These are phyloP conservation scores for Magnaporthiopsis incrustans DNA, from an alignment of 2,329 filamentous ascomycete species.

Conservation along the genomic window DNA sequence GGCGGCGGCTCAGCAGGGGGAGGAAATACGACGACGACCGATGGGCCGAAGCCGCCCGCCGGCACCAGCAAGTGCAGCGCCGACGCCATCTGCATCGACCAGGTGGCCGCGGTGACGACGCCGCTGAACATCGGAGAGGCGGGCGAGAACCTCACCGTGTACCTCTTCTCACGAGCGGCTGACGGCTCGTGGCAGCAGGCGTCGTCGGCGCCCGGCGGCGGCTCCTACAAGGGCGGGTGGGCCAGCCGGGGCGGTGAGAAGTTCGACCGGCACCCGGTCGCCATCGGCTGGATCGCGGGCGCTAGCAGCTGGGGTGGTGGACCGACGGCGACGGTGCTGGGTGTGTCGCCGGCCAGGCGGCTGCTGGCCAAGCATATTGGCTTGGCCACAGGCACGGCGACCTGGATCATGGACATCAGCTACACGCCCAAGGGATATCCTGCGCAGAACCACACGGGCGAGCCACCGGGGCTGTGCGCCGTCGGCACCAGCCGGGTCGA, in stretches of 20 bases:
- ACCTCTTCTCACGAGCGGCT: background rate
- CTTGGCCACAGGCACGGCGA: background rate
- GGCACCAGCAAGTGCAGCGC: background rate
- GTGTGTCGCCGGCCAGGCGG: background rate
- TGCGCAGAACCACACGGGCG: background rate
- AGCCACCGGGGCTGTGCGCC: background rate
- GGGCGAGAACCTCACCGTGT: conserved; percentile 1
- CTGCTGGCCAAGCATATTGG: background rate
- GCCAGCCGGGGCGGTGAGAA: background rate
- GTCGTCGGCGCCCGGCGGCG: background rate
- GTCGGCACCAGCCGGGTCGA: conserved; percentile 2
- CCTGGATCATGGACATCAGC: background rate
- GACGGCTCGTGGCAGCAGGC: background rate
- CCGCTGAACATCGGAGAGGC: background rate
- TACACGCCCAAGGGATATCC: too few species aligned
- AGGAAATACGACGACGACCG: background rate
- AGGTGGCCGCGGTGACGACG: background rate
- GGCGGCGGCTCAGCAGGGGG: too few species aligned
- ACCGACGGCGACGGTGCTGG: background rate
- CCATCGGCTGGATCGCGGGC: background rate
- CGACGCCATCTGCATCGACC: background rate
- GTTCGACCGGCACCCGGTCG: background rate
- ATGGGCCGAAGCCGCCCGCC: background rate
- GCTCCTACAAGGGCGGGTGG: background rate
- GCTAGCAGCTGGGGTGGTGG: background rate